Base-by-base conservation (phyloP, 352 stramenopile genomes). In the Chrysophaeum taylorii region DNA sequence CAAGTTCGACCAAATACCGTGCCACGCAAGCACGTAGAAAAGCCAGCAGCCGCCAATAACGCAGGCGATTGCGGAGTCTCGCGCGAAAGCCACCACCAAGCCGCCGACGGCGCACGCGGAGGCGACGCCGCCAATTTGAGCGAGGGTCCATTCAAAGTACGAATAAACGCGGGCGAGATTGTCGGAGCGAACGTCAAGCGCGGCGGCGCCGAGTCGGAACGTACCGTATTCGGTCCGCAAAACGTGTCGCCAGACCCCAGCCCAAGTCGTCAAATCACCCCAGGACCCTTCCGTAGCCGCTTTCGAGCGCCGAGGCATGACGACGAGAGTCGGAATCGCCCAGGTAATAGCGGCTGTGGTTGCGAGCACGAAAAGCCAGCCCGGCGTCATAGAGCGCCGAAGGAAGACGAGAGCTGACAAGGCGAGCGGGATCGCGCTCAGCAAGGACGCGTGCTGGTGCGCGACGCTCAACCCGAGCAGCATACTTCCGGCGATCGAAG, bases 381-480 rank as follows among this genome's bases (percentile, higher is more conserved):
- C 14, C 37, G 38, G 25, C 31, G 48, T 12, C 39, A 45, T 18
- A 12, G 21, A 21, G 12, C 39, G 39, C 39, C 39, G 39, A 12
- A 21, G 39, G 39, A 87, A 7, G 89, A 50, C 18, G 85, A 84
- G 48, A 1, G n/a, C 57, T 31, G 2, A 9, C 33, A 25, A 2
- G 2, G 33, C 35, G 66, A 92, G 84, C 16, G 87, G 86, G 4
- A 89, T 31, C 54, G 89, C 86, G 38, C 90, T 89, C 9, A 94
- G 70, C n/a, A 92, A 72, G 57, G 89, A 87, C 36, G 88, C 92
- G 76, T 94, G 88, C 72, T 94, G 88, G 64, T 93, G 93, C 74
- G 79, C 89, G 70, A 92, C 84, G 27, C 81, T 86, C 27, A 93
- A 70, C 0, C 88, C 88, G 57, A 77, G 89, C 16, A 86, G 63